Percentiles rank a stretch among this genome's conserved stretches.
phyloP scores from a whole-genome alignment of 2,329 filamentous ascomycete species.

The Ceratocystis harringtonii region DNA sequence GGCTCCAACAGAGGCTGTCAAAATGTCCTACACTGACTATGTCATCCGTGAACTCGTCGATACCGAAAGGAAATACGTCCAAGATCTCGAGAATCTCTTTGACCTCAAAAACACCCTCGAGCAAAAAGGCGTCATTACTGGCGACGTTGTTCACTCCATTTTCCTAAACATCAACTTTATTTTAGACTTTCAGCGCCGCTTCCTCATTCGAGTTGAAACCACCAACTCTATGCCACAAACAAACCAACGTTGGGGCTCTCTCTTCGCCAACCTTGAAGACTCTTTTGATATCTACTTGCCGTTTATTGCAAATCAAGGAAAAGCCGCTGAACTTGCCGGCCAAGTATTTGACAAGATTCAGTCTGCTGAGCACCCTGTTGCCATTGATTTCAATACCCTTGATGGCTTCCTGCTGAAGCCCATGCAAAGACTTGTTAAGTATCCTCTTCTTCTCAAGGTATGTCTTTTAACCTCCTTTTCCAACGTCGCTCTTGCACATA shows the following conservation, averaged over 20 bases:
- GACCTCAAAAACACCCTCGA: slow-evolving; percentile 82
- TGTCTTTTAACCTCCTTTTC: slow-evolving; percentile 18
- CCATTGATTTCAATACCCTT: slow-evolving; percentile 71
- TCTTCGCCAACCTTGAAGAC: slow-evolving; percentile 73
- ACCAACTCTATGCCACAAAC: slow-evolving; percentile 68
- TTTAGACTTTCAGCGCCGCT: slow-evolving; percentile 86
- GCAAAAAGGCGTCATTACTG: slow-evolving; percentile 72
- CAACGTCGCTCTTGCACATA: slow-evolving; percentile 21
- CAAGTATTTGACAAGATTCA: slow-evolving; percentile 78
- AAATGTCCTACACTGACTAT: slow-evolving; percentile 66
- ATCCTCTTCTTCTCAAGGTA: slow-evolving; percentile 77
- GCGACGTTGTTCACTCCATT: slow-evolving; percentile 83
- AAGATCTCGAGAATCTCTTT: slow-evolving; percentile 88
- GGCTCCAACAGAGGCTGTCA: slow-evolving; percentile 38
- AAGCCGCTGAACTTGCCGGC: slow-evolving; percentile 71
- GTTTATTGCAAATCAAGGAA: slow-evolving; percentile 92
- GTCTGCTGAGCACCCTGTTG: slow-evolving; percentile 60
- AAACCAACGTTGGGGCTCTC: slow-evolving; percentile 84
- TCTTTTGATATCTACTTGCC: slow-evolving; percentile 87
- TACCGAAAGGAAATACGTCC: slow-evolving; percentile 93
- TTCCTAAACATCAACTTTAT: slow-evolving; percentile 94
- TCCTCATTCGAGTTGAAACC: slow-evolving; percentile 89
- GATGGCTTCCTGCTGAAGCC: slow-evolving; percentile 92
- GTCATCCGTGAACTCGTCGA: slow-evolving; percentile 84
- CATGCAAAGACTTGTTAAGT: slow-evolving; percentile 90